Conservation (phyloP, 2,329 filamentous ascomycete genomes). For the Aspergillus sclerotialis region DNA sequence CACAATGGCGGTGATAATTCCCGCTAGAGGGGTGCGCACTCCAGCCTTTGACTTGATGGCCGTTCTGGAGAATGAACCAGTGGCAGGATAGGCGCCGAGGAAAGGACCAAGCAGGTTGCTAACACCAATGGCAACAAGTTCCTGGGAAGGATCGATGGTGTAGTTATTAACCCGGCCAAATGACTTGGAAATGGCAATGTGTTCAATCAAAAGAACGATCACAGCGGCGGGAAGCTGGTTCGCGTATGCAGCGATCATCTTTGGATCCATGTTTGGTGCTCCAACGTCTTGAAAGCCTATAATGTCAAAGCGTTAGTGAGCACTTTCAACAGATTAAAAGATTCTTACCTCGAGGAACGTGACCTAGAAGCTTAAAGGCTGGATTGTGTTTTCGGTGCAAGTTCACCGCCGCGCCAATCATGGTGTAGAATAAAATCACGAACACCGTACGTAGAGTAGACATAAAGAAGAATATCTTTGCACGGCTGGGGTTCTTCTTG, state of each 20-base stretch:
- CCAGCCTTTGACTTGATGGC: conserved; percentile 97
- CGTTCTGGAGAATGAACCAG: conserved; percentile 91
- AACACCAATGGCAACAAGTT: conserved; percentile 89
- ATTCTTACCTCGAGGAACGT: conserved; percentile 64
- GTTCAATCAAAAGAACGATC: conserved; percentile 93
- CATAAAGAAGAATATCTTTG: conserved; percentile 81
- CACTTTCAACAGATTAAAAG: neutral
- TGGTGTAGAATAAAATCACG: conserved; percentile 83
- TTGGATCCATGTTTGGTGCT: conserved; percentile 60
- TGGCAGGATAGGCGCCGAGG: conserved; percentile 84
- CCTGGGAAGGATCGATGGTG: conserved; percentile 88
- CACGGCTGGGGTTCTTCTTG: conserved; percentile 60
- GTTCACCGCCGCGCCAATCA: conserved; percentile 84
- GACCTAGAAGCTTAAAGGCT: conserved; percentile 65
- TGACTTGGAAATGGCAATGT: conserved; percentile 94
- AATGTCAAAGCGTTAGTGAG: conserved; percentile 1
- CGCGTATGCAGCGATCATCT: conserved; percentile 62
- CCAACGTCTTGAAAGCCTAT: conserved; percentile 71
- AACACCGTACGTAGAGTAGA: conserved; percentile 86
- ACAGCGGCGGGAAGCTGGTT: conserved; percentile 74
- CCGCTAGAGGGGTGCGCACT: conserved; percentile 82
- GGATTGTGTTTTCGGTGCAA: conserved; percentile 57
- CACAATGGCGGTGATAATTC: conserved; percentile 77
- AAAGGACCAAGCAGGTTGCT: conserved; percentile 87
- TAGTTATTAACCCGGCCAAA: conserved; percentile 97